These are phyloP conservation scores for Phytophthora sp. DNA, from an alignment of 352 stramenopile genomes.

Conservation along the genomic window DNA sequence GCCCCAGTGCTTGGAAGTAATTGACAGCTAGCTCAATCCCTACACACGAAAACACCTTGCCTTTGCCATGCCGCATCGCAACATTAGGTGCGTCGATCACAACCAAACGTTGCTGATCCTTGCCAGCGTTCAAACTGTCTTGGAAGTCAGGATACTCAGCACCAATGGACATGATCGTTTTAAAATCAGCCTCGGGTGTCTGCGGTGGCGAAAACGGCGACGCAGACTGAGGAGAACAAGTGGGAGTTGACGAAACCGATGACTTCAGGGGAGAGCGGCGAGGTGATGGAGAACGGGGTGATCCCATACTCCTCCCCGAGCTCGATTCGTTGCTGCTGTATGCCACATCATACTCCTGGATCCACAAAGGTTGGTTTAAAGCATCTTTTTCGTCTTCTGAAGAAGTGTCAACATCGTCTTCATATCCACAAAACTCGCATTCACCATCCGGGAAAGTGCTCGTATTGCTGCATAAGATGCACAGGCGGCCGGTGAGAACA, in stretches of 20 bases:
- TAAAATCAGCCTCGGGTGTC: slow-evolving; percentile 36
- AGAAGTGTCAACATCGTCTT: slow-evolving; percentile 28
- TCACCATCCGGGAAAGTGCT: slow-evolving; percentile 34
- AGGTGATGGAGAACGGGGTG: not conserved
- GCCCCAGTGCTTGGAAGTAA: slow-evolving; percentile 71
- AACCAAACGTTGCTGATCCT: slow-evolving; percentile 53
- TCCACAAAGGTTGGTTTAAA: slow-evolving; percentile 12
- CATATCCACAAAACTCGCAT: slow-evolving; percentile 56
- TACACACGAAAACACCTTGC: slow-evolving; percentile 75
- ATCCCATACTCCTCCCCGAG: not conserved
- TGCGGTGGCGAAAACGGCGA: slow-evolving; percentile 8
- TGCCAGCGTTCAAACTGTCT: slow-evolving; percentile 15
- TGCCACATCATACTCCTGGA: slow-evolving; percentile 17
- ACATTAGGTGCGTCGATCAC: slow-evolving; percentile 81
- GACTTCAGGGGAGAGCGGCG: not conserved
- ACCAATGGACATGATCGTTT: slow-evolving; percentile 53
- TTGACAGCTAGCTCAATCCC: slow-evolving; percentile 76
- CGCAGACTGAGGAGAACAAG: slow-evolving; percentile 8
- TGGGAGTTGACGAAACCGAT: not conserved
- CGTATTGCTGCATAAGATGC: slow-evolving; percentile 45
- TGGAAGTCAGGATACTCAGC: slow-evolving; percentile 39
- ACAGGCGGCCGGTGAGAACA: slow-evolving; percentile 30
- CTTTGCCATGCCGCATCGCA: slow-evolving; percentile 80
- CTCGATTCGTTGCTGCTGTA: slow-evolving; percentile 18
- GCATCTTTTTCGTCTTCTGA: slow-evolving; percentile 17